Conservation (phyloP, 2,329 filamentous ascomycete species). For the Sarocladium oryzae region DNA sequence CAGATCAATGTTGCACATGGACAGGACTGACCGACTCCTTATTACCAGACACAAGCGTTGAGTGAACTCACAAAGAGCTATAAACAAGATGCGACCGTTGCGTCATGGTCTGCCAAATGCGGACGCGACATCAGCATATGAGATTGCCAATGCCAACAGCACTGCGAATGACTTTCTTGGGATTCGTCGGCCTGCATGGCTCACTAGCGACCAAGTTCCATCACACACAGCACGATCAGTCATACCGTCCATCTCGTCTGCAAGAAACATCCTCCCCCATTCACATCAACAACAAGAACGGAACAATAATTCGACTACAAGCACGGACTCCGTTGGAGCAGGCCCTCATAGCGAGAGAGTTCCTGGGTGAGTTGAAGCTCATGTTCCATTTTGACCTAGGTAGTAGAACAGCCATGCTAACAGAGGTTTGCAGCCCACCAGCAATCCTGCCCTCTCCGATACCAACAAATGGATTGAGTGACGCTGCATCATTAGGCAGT, state of each 20-base stretch:
- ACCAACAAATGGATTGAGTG: constrained; percentile 54
- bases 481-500: constrained; percentile 27
- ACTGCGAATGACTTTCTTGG: constrained; percentile 34
- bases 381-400: not conserved
- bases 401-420: not conserved
- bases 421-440: constrained; percentile 11
- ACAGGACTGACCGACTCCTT: not conserved
- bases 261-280: not conserved
- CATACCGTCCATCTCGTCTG: not conserved
- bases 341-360: not conserved
- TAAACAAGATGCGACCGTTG: not conserved
- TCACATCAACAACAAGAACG: not conserved
- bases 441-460: constrained; percentile 54
- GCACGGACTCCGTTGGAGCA: not conserved
- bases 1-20: no score
- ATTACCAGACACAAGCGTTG: not conserved
- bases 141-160: constrained; percentile 33
- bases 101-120: not conserved
- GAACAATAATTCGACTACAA: not conserved
- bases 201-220: constrained; percentile 10
- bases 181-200: constrained; percentile 25
- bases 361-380: not conserved
- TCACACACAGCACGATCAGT: not conserved
- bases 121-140: not conserved
- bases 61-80: not conserved